A percentile compares a stretch with the other conserved stretches of the same genome.
Conservation (phyloP, 495 filamentous ascomycete species). For the Xylaria cubensis region DNA sequence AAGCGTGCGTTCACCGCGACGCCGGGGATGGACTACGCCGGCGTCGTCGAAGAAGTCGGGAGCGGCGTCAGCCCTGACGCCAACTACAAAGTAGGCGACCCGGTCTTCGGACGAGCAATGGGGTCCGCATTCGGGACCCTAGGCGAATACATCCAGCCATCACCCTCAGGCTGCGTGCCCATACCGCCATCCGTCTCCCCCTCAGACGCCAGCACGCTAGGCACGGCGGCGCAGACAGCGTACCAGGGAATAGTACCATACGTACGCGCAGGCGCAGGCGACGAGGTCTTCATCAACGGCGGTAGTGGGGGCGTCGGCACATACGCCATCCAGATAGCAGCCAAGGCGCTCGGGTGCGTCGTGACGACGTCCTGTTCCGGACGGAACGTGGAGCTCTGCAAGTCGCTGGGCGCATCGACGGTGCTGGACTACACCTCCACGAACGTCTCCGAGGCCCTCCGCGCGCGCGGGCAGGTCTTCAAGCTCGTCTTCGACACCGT, state of each 20-base stretch:
- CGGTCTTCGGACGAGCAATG: slow-evolving; percentile 61
- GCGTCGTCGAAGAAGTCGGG: slow-evolving; percentile 57
- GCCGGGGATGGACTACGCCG: slow-evolving; percentile 70
- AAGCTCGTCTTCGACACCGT: slow-evolving; percentile 68
- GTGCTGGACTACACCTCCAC: slow-evolving; percentile 73
- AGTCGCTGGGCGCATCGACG: slow-evolving; percentile 68
- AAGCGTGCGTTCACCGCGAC: slow-evolving; percentile 52
- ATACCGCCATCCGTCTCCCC: slow-evolving; percentile 60
- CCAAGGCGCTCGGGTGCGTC: slow-evolving; percentile 55
- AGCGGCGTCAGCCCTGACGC: slow-evolving; percentile 24
- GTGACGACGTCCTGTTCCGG: slow-evolving; percentile 67
- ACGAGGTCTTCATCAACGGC: slow-evolving; percentile 71
- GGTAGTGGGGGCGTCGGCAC: slow-evolving; percentile 53
- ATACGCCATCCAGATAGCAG: slow-evolving; percentile 18
- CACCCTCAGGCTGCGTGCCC: slow-evolving; percentile 36
- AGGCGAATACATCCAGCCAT: slow-evolving; percentile 57
- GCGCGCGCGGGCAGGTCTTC: slow-evolving; percentile 59
- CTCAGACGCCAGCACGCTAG: slow-evolving; percentile 58
- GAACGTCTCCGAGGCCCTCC: slow-evolving; percentile 50
- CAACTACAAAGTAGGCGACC: slow-evolving; percentile 55
- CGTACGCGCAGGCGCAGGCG: slow-evolving; percentile 51
- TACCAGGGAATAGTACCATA: slow-evolving; percentile 65
- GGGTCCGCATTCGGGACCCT: slow-evolving; percentile 58
- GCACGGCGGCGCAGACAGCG: slow-evolving; percentile 63
- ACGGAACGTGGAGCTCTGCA: slow-evolving; percentile 63